A percentile compares a stretch with the other conserved stretches of the same genome.
Evolutionary conservation across 495 filamentous ascomycete genomes (phyloP).

Genomic region (Hypoxylon lienhwacheense): DNA sequence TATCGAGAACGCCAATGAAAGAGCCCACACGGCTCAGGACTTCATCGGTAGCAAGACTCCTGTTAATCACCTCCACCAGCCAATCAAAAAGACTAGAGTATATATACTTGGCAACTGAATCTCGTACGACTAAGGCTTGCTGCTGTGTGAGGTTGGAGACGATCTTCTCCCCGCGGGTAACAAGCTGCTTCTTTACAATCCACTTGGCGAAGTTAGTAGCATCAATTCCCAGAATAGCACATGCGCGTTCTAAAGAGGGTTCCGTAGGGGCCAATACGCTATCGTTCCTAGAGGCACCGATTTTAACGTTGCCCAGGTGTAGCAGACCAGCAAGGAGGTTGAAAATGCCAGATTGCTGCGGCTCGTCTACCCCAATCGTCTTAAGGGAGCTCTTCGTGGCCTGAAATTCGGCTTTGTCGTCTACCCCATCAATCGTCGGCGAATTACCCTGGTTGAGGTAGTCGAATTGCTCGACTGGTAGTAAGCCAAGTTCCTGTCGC

Average conservation of each 20-base stretch:
- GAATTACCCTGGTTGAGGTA: constrained; percentile 96
- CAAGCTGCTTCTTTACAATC: constrained; percentile 98
- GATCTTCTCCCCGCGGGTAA: constrained; percentile 97
- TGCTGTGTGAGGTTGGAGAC: constrained; percentile 93
- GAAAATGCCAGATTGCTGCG: constrained; percentile 83
- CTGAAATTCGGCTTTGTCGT: constrained; percentile 90
- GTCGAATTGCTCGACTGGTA: constrained; percentile 85
- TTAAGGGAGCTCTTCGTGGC: constrained; percentile 82
- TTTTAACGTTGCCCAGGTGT: constrained; percentile 95
- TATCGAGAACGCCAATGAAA: constrained; percentile 99
- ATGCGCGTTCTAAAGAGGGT: constrained; percentile 77
- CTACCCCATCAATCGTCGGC: constrained; percentile 89
- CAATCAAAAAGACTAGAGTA: constrained; percentile 99
- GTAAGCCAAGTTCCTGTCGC: constrained; percentile 71
- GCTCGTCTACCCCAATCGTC: constrained; percentile 80
- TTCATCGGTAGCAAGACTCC: constrained; percentile 83
- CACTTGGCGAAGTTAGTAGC: constrained; percentile 90
- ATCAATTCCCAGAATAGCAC: constrained; percentile 86
- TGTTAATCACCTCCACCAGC: constrained; percentile 95
- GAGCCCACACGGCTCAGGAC: constrained; percentile 77
- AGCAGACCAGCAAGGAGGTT: constrained; percentile 87
- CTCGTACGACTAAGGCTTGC: constrained; percentile 90
- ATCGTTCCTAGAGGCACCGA: constrained; percentile 84
- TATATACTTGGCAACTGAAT: constrained; percentile 98
- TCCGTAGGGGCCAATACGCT: constrained; percentile 80